These are phyloP conservation scores for Phialophora expanda DNA, from an alignment of 2,329 filamentous ascomycete genomes.

Conservation along the genomic window DNA sequence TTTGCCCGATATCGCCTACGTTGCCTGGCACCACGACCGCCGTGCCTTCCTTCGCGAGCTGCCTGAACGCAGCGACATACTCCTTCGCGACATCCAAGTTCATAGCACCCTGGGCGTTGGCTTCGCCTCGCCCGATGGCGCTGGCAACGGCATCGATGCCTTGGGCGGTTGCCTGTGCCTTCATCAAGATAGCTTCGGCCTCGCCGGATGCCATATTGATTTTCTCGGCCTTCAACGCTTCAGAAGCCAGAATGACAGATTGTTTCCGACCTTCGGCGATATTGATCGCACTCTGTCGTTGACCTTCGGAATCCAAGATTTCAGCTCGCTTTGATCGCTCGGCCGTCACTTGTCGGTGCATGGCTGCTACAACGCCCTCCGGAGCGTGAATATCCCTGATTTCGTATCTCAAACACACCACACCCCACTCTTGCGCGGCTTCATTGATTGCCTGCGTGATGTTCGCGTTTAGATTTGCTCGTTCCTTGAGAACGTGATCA, in stretches of 20 bases:
- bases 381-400: constrained; percentile 98
- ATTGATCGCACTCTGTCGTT: constrained; percentile 96
- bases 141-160: constrained; percentile 86
- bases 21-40: constrained; percentile 95
- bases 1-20: constrained; percentile 90
- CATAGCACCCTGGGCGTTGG: constrained; percentile 79
- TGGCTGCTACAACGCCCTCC: constrained; percentile 89
- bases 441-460: constrained; percentile 99
- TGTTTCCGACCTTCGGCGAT: constrained; percentile 98
- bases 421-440: constrained; percentile 94
- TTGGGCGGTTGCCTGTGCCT: constrained; percentile 80
- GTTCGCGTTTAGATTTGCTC: constrained; percentile 92
- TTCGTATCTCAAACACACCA: constrained; percentile 94
- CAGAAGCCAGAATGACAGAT: constrained; percentile 92
- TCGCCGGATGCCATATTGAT: constrained; percentile 94
- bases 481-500: constrained; percentile 97
- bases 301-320: constrained; percentile 95
- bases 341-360: constrained; percentile 97
- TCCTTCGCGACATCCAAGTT: constrained; percentile 93
- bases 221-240: constrained; percentile 85
- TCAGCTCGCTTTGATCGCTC: constrained; percentile 97
- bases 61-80: constrained; percentile 93
- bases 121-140: constrained; percentile 73
- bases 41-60: constrained; percentile 92
- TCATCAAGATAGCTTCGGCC: constrained; percentile 87